Conservation (phyloP, 257 asterid species). For the Solanum microdontum region DNA sequence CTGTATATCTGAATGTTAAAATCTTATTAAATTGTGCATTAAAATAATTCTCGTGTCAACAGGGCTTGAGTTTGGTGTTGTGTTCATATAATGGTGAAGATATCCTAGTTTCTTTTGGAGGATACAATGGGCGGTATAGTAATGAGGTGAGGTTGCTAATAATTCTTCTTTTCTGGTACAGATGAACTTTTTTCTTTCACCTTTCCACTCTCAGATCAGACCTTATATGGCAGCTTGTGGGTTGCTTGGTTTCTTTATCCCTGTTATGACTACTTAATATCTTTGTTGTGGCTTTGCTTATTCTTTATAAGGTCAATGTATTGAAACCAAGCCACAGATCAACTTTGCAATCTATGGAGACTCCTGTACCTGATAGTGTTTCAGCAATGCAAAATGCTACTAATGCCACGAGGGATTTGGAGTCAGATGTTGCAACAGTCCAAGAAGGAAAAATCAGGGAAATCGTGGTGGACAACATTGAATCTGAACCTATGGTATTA, state of each 20-base stretch:
- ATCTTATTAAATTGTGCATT: background rate
- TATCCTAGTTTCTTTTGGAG: slow-evolving; percentile 88
- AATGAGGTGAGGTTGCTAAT: slow-evolving; percentile 58
- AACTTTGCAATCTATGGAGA: slow-evolving; percentile 58
- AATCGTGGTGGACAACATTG: slow-evolving; percentile 47
- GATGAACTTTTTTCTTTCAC: background rate
- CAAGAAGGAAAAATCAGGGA: slow-evolving; percentile 79
- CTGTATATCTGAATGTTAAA: background rate
- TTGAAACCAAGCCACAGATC: slow-evolving; percentile 95
- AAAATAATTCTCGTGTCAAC: background rate
- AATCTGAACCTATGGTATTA: slow-evolving; percentile 51
- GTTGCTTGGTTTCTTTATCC: background rate
- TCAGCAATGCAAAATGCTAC: slow-evolving; percentile 83
- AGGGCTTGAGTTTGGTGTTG: slow-evolving; percentile 90
- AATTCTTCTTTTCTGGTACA: slow-evolving; percentile 1
- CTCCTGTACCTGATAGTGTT: slow-evolving; percentile 72
- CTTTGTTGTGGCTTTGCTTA: slow-evolving; percentile 9
- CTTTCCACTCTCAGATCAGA: background rate
- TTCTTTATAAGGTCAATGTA: slow-evolving; percentile 53
- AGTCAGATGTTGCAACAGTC: slow-evolving; percentile 65
- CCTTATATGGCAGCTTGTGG: background rate
- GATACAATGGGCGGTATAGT: slow-evolving; percentile 94
- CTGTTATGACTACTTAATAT: background rate
- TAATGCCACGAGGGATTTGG: slow-evolving; percentile 74
- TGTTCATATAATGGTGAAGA: slow-evolving; percentile 76